A percentile compares a stretch with the other conserved stretches of the same genome.
Conservation (phyloP, 1,284 basidiomycete species). For the Bondarzewia mesenterica region DNA sequence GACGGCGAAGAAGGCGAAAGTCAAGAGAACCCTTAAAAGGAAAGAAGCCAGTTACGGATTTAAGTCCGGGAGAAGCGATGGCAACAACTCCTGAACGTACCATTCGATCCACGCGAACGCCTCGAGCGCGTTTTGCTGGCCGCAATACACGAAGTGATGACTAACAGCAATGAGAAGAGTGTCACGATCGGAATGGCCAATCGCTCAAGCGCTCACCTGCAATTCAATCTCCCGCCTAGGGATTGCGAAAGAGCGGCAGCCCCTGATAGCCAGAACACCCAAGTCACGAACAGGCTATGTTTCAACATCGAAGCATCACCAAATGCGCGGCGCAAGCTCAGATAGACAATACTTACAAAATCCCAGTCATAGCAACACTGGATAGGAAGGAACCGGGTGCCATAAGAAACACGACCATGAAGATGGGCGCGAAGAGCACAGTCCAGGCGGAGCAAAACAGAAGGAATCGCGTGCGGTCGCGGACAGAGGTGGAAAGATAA, state of each 20-base stretch:
- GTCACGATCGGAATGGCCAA: background rate
- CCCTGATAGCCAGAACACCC: conserved; percentile 63
- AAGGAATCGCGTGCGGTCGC: conserved; percentile 56
- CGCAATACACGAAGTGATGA: conserved; percentile 17
- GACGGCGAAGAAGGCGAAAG: background rate
- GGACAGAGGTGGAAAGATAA: conserved; percentile 38
- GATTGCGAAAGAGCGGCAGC: conserved; percentile 28
- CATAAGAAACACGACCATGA: conserved; percentile 46
- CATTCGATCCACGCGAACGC: conserved; percentile 21
- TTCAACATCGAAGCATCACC: background rate
- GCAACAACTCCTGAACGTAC: too few relatives aligned
- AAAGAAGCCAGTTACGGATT: too few relatives aligned
- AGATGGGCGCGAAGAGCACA: conserved; percentile 42
- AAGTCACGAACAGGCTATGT: conserved; percentile 56
- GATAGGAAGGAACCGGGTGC: conserved; percentile 39
- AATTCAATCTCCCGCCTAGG: conserved; percentile 23
- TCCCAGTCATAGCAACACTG: conserved; percentile 52
- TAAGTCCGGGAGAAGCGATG: too few relatives aligned
- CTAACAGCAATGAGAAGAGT: conserved; percentile 2
- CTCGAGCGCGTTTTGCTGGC: conserved; percentile 20
- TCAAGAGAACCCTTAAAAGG: too few relatives aligned
- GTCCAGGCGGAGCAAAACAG: conserved; percentile 70
- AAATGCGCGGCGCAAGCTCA: background rate
- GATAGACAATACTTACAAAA: conserved; percentile 41
- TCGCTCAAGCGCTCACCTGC: conserved; percentile 20